A percentile compares a stretch with the other conserved stretches of the same genome.
These are phyloP conservation scores for Solanum hybrid DNA, from an alignment of 305 asterid species.

Conservation along the genomic window DNA sequence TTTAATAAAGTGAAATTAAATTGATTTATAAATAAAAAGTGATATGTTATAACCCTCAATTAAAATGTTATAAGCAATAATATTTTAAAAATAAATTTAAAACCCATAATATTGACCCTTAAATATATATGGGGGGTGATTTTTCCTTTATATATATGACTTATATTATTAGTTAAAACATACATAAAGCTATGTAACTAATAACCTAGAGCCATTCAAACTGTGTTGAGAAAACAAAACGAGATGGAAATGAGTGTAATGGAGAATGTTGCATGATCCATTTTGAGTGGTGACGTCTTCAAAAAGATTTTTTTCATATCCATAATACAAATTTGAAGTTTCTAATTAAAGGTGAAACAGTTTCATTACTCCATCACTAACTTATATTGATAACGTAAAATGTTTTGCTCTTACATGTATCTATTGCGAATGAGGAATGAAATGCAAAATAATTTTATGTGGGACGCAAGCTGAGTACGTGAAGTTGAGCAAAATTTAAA, in stretches of 20 bases:
- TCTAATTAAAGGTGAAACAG: too few relatives aligned
- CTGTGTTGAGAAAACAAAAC: not conserved
- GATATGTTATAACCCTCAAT: too few relatives aligned
- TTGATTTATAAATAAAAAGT: too few relatives aligned
- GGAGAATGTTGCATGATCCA: not conserved
- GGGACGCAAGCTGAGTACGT: not conserved
- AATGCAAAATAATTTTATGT: not conserved
- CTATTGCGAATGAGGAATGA: not conserved
- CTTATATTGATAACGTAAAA: not conserved
- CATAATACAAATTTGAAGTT: accelerated
- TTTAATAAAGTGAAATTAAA: too few relatives aligned
- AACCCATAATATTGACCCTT: too few relatives aligned
- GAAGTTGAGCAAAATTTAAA: not conserved
- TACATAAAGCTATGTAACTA: not conserved
- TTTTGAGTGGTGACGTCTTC: too few relatives aligned
- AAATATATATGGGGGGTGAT: too few relatives aligned
- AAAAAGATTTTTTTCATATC: too few relatives aligned
- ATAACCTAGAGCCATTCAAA: not conserved
- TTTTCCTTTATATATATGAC: not conserved
- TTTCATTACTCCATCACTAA: accelerated
- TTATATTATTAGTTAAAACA: too few relatives aligned
- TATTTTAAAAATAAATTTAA: too few relatives aligned
- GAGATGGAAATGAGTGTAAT: too few relatives aligned
- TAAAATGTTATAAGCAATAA: too few relatives aligned
- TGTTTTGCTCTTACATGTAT: not conserved